These are phyloP conservation scores for Trichomonascaceae sp. DNA, from an alignment of 1,139 yeast species.

Conservation along the genomic window DNA sequence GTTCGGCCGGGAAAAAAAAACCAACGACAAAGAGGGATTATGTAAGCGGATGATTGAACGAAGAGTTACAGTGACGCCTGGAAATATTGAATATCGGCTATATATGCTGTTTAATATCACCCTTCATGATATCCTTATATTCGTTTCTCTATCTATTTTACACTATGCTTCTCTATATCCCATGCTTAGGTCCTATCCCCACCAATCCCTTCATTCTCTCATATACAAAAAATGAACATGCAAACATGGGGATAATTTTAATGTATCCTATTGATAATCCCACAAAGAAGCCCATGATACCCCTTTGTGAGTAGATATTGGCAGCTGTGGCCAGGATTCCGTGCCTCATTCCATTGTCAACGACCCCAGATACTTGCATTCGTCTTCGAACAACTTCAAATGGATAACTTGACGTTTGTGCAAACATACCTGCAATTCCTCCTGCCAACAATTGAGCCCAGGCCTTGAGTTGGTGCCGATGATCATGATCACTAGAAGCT, in stretches of 20 bases:
- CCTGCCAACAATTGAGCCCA: conserved; percentile 96
- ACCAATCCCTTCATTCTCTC: conserved; percentile 71
- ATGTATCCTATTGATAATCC: conserved; percentile 93
- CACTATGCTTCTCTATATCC: background rate
- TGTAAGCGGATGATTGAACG: background rate
- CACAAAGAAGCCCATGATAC: conserved; percentile 81
- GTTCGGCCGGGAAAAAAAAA: background rate
- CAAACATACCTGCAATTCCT: conserved; percentile 87
- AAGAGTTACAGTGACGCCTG: no score
- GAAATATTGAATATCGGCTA: no score
- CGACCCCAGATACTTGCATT: conserved; percentile 91
- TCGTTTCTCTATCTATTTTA: background rate
- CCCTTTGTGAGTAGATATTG: conserved; percentile 48
- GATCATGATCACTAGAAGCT: conserved; percentile 34
- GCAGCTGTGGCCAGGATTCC: conserved; percentile 40
- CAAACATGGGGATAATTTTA: conserved; percentile 95
- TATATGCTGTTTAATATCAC: no score
- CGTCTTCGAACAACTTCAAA: conserved; percentile 91
- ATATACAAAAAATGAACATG: conserved; percentile 91
- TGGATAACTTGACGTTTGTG: conserved; percentile 97
- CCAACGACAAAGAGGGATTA: background rate
- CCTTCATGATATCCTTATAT: no score
- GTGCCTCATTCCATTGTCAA: conserved; percentile 24
- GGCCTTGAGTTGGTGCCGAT: conserved; percentile 53
- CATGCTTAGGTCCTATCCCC: conserved; percentile 39